Percentiles rank a stretch among this genome's conserved stretches.
These are phyloP conservation scores for Aspergillus ruber DNA, from an alignment of 2,329 filamentous ascomycete genomes.

Conservation along the genomic window DNA sequence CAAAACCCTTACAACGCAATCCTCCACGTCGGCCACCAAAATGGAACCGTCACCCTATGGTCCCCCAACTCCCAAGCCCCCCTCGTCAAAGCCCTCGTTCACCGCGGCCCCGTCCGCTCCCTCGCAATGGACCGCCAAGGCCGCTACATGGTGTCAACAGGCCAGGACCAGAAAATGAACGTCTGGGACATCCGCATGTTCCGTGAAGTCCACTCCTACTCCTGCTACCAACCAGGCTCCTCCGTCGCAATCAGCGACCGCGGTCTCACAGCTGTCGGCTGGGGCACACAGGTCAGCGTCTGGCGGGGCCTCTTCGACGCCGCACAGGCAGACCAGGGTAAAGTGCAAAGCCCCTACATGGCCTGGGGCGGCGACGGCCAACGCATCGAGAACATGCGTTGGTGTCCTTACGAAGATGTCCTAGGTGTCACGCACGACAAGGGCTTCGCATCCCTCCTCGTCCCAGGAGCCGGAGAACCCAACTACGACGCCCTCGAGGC, in stretches of 20 bases:
- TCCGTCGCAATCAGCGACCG: constrained; percentile 84
- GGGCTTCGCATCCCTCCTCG: constrained; percentile 83
- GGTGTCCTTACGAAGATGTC: constrained; percentile 94
- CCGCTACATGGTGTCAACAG: constrained; percentile 89
- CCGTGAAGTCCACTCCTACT: constrained; percentile 86
- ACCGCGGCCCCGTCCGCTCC: constrained; percentile 80
- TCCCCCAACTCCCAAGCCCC: constrained; percentile 84
- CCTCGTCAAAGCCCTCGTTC: constrained; percentile 83
- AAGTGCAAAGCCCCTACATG: constrained; percentile 86
- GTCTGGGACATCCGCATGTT: constrained; percentile 95
- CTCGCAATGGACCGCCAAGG: constrained; percentile 83
- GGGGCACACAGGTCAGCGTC: constrained; percentile 80
- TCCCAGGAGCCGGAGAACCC: constrained; percentile 91
- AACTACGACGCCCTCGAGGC: constrained; percentile 91
- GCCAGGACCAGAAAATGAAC: constrained; percentile 85
- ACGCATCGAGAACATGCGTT: constrained; percentile 70
- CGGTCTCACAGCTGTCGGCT: constrained; percentile 80
- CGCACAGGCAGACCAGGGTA: constrained; percentile 62
- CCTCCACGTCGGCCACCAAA: constrained; percentile 87
- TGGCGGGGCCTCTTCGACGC: constrained; percentile 89
- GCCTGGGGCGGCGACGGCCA: constrained; percentile 82
- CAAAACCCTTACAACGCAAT: constrained; percentile 93
- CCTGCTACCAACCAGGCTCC: constrained; percentile 72
- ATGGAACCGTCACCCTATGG: constrained; percentile 91
- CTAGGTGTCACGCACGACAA: constrained; percentile 76